Conservation (phyloP, 495 filamentous ascomycete species). For the Penicillium longicatenatum region DNA sequence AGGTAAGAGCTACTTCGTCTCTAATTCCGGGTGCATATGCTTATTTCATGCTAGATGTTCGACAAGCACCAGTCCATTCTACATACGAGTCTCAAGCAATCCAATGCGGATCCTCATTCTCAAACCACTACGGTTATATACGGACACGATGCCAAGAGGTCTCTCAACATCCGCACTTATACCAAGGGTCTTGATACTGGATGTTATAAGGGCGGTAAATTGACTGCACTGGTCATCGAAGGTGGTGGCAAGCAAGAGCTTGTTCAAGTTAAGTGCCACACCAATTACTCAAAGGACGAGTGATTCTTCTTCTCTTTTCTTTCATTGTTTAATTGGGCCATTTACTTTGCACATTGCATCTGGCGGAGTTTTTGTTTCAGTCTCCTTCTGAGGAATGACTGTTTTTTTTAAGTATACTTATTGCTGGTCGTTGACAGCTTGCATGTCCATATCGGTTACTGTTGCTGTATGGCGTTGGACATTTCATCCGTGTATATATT, state of each 20-base stretch:
- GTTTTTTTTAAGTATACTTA: background rate
- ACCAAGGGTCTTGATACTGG: constrained; percentile 84
- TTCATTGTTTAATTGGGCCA: background rate
- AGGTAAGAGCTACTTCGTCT: constrained; percentile 41
- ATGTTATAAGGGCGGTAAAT: constrained; percentile 70
- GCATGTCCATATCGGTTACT: background rate
- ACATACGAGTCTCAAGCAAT: constrained; percentile 24
- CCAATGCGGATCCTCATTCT: constrained; percentile 19
- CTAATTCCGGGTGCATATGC: background rate
- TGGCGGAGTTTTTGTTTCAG: constrained; percentile 1
- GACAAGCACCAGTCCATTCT: constrained; percentile 56
- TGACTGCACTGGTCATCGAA: constrained; percentile 79
- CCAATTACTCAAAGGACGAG: constrained; percentile 22
- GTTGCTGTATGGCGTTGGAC: background rate
- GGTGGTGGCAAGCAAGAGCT: constrained; percentile 40
- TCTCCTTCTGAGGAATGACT: background rate
- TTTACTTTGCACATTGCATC: constrained; percentile 1
- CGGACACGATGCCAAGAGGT: constrained; percentile 78
- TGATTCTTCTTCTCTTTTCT: background rate
- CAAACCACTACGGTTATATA: constrained; percentile 67
- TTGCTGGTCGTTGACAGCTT: background rate
- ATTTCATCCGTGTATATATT: background rate
- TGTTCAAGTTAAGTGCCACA: constrained; percentile 38
- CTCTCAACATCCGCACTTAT: constrained; percentile 67
- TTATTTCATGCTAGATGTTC: constrained; percentile 44